These are phyloP conservation scores for Monosporascus sp. DNA, from an alignment of 2,329 filamentous ascomycete species.

Conservation along the genomic window DNA sequence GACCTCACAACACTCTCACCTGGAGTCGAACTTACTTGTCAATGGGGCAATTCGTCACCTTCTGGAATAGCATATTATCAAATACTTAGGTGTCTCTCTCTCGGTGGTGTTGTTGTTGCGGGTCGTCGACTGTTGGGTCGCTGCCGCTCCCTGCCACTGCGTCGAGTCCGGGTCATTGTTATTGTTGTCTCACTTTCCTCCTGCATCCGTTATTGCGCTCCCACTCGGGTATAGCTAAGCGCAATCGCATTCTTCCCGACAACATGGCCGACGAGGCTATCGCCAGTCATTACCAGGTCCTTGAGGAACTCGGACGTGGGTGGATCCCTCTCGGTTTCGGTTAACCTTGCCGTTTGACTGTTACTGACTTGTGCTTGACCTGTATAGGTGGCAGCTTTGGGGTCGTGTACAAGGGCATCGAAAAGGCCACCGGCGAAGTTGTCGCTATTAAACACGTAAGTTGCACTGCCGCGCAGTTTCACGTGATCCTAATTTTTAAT, in stretches of 20 bases:
- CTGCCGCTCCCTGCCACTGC: constrained; percentile 4
- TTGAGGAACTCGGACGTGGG: constrained; percentile 94
- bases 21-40: not conserved
- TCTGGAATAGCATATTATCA: not conserved
- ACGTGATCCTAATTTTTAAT: constrained; percentile 5
- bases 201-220: constrained; percentile 1
- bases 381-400: constrained; percentile 84
- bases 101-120: constrained; percentile 6
- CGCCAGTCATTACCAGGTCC: constrained; percentile 84
- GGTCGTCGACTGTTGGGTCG: constrained; percentile 5
- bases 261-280: constrained; percentile 59
- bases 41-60: not conserved
- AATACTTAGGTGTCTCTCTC: not conserved
- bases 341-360: not conserved
- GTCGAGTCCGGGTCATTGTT: constrained; percentile 6
- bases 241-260: constrained; percentile 11
- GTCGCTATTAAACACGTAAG: constrained; percentile 95
- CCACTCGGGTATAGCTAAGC: constrained; percentile 1
- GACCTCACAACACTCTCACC: no score
- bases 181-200: constrained; percentile 3
- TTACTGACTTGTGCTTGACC: not conserved
- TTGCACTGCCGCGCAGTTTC: constrained; percentile 9
- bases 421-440: constrained; percentile 82
- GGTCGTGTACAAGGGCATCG: constrained; percentile 93
- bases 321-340: constrained; percentile 18